Conservation (phyloP, 306 rosid genomes). For the Ochetophila trinervis region DNA sequence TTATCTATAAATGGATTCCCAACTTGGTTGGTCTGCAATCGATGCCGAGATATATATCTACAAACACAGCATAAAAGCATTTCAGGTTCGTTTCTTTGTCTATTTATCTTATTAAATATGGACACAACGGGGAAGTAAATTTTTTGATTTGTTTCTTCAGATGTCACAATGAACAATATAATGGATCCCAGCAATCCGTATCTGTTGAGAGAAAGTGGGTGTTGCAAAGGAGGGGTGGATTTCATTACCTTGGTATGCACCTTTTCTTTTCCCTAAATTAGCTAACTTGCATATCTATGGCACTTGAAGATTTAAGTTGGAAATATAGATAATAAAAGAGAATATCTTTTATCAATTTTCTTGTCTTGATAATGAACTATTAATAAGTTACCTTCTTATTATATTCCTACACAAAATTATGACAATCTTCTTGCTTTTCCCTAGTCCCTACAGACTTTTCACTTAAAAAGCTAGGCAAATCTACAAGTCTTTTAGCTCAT, state of each 20-base stretch:
- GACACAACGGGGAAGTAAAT: slow-evolving; percentile 13
- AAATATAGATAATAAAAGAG: neutral
- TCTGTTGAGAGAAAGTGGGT: slow-evolving; percentile 33
- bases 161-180: slow-evolving; percentile 30
- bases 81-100: slow-evolving; percentile 47
- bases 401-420: too few species aligned
- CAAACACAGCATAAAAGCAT: slow-evolving; percentile 24
- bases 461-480: too few species aligned
- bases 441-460: too few species aligned
- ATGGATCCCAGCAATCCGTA: slow-evolving; percentile 12
- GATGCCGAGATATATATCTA: slow-evolving; percentile 36
- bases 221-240: slow-evolving; percentile 81
- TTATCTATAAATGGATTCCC: slow-evolving; percentile 58
- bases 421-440: too few species aligned
- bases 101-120: slow-evolving; percentile 6
- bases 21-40: slow-evolving; percentile 65
- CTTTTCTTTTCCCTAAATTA: slow-evolving; percentile 17
- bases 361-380: neutral
- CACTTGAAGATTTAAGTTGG: slow-evolving; percentile 9
- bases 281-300: slow-evolving; percentile 14
- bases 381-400: neutral
- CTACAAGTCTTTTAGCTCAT: too few species aligned
- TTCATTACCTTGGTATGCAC: slow-evolving; percentile 70
- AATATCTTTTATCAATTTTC: neutral
- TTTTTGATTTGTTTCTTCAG: slow-evolving; percentile 33